Percentiles rank a stretch among this genome's conserved stretches.
phyloP scores from a whole-genome alignment of 2,329 filamentous ascomycete genomes.

The Penicillium concentricum region DNA sequence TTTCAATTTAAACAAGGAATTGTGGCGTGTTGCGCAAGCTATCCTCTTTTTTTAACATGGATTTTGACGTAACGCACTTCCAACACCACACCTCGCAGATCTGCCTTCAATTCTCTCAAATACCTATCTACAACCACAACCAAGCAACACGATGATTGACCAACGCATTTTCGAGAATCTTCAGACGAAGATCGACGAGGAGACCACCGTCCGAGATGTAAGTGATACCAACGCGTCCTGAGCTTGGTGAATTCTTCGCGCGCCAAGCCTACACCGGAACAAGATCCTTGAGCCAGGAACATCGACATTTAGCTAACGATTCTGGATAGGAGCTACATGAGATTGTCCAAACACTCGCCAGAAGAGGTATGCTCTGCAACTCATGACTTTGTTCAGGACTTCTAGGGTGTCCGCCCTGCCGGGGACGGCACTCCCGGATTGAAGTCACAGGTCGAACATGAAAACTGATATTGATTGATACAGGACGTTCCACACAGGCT shows the following conservation, averaged over 20 bases:
- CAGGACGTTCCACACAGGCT: slow-evolving; percentile 74
- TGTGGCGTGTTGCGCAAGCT: neutral
- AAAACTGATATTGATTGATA: slow-evolving; percentile 7
- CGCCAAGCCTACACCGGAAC: slow-evolving; percentile 21
- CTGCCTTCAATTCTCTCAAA: slow-evolving; percentile 7
- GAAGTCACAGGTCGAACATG: neutral
- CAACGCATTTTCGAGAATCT: slow-evolving; percentile 83
- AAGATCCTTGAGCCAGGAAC: slow-evolving; percentile 7
- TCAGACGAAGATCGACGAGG: slow-evolving; percentile 86
- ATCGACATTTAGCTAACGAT: slow-evolving; percentile 10
- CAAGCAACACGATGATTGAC: slow-evolving; percentile 61
- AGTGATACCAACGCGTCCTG: slow-evolving; percentile 18
- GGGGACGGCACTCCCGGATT: neutral
- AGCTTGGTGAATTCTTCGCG: slow-evolving; percentile 14
- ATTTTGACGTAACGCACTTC: slow-evolving; percentile 17
- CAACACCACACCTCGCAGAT: slow-evolving; percentile 6
- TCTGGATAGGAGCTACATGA: slow-evolving; percentile 67
- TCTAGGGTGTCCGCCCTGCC: neutral
- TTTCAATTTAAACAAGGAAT: neutral
- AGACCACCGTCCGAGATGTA: slow-evolving; percentile 74
- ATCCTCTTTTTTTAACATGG: neutral
- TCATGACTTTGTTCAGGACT: neutral
- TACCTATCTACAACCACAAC: slow-evolving; percentile 2
- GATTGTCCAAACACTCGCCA: slow-evolving; percentile 77
- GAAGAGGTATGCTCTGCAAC: slow-evolving; percentile 55